phyloP scores from a whole-genome alignment of 768 basidiomycete genomes.

The Tricholoma sp. region DNA sequence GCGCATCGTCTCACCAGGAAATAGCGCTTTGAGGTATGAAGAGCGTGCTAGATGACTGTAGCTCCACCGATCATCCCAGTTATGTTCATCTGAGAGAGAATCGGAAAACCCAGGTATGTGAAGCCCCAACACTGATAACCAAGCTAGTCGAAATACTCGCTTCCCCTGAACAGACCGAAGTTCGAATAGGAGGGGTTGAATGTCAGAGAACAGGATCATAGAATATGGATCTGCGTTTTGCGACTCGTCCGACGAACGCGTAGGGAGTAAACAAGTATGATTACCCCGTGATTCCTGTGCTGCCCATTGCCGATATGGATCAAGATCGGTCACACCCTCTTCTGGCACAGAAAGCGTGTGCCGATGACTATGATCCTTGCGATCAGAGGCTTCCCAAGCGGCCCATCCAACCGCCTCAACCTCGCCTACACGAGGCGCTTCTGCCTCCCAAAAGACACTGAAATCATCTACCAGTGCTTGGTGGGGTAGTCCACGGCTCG shows the following conservation, averaged over 20 bases:
- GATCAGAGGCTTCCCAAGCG: conserved; percentile 47
- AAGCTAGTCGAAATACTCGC: conserved; percentile 57
- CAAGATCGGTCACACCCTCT: conserved; percentile 28
- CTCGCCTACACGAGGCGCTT: conserved; percentile 73
- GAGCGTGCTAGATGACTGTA: conserved; percentile 40
- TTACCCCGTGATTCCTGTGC: conserved; percentile 51
- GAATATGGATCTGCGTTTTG: conserved; percentile 59
- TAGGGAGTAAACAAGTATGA: conserved; percentile 36
- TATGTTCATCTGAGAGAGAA: conserved; percentile 30
- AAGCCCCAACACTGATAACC: conserved; percentile 68
- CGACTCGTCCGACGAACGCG: conserved; percentile 46
- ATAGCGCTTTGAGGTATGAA: conserved; percentile 44
- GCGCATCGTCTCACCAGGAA: conserved; percentile 35
- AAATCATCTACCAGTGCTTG: conserved; percentile 14
- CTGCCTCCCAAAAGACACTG: conserved; percentile 85
- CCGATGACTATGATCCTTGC: conserved; percentile 22
- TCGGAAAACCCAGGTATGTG: conserved; percentile 62
- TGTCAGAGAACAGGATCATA: conserved; percentile 68
- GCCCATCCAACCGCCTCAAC: conserved; percentile 63
- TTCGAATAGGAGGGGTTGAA: conserved; percentile 52
- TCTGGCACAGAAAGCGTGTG: conserved; percentile 3
- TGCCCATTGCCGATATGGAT: conserved; percentile 70
- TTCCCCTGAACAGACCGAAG: conserved; percentile 41
- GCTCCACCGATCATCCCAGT: conserved; percentile 71
- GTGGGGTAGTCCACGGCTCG: conserved; percentile 38